Conservation (phyloP, 2,329 filamentous ascomycete species). For the Exophiala bonariae region DNA sequence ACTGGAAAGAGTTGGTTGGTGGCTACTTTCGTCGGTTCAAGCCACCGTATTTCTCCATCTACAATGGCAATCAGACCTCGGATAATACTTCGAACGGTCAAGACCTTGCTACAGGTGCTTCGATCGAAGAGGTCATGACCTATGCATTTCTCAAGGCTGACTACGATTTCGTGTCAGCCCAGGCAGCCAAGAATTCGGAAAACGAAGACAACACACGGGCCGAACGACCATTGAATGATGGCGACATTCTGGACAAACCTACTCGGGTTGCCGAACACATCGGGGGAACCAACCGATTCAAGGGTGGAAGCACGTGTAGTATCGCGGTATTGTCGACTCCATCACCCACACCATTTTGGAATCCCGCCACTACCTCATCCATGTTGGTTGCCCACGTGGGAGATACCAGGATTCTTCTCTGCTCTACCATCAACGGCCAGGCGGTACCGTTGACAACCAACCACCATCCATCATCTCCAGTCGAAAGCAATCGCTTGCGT, state of each 20-base stretch:
- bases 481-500: slow-evolving; percentile 78
- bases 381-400: slow-evolving; percentile 88
- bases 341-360: slow-evolving; percentile 91
- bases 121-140: slow-evolving; percentile 63
- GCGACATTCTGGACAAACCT: slow-evolving; percentile 75
- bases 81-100: slow-evolving; percentile 21
- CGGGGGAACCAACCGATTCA: slow-evolving; percentile 72
- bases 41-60: slow-evolving; percentile 70
- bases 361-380: slow-evolving; percentile 80
- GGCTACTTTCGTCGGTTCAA: slow-evolving; percentile 93
- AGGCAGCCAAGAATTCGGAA: slow-evolving; percentile 76
- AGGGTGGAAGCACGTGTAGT: slow-evolving; percentile 90
- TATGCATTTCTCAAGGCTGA: slow-evolving; percentile 95
- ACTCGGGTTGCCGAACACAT: slow-evolving; percentile 54
- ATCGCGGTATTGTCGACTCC: slow-evolving; percentile 89
- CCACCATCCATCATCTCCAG: slow-evolving; percentile 86
- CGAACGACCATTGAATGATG: slow-evolving; percentile 78
- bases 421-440: slow-evolving; percentile 77
- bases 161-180: slow-evolving; percentile 87
- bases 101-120: slow-evolving; percentile 38
- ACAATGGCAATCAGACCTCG: slow-evolving; percentile 32
- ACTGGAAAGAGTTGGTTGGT: slow-evolving; percentile 82
- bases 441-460: slow-evolving; percentile 82
- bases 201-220: slow-evolving; percentile 62
- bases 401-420: slow-evolving; percentile 87